A percentile compares a stretch with the other conserved stretches of the same genome.
These are phyloP conservation scores for Clonostachys byssicola DNA, from an alignment of 2,329 filamentous ascomycete species.

Conservation along the genomic window DNA sequence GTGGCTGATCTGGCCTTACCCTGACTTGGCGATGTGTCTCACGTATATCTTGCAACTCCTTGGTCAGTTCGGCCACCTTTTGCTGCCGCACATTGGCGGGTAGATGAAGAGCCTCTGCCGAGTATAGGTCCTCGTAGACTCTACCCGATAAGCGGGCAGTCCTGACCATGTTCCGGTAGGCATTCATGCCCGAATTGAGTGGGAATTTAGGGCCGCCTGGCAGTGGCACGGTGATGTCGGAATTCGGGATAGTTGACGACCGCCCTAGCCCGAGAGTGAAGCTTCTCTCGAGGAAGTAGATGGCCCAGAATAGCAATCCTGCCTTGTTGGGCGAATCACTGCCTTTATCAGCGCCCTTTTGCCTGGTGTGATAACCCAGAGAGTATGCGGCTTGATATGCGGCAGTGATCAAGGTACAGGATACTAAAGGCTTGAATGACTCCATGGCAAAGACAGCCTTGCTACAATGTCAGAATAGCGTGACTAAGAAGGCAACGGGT, in stretches of 20 bases:
- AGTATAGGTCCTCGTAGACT: background rate
- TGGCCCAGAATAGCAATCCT: conserved; percentile 13
- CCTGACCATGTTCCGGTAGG: conserved; percentile 1
- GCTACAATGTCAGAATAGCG: background rate
- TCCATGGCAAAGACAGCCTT: background rate
- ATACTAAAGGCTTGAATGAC: background rate
- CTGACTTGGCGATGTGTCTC: too few species aligned
- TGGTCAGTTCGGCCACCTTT: background rate
- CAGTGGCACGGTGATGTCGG: conserved; percentile 13
- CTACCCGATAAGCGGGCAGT: background rate
- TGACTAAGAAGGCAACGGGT: too few species aligned
- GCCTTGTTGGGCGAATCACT: background rate
- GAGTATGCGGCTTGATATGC: background rate
- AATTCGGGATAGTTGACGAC: conserved; percentile 14
- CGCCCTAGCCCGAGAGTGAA: conserved; percentile 15
- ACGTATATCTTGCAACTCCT: background rate
- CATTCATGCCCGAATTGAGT: too few species aligned
- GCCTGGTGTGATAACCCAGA: background rate
- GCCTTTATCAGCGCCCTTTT: conserved; percentile 1
- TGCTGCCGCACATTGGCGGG: background rate
- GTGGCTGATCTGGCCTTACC: too few species aligned
- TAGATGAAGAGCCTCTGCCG: background rate
- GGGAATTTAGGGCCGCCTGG: background rate
- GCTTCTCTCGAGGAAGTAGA: conserved; percentile 15
- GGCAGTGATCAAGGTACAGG: background rate